Evolutionary conservation across 225 moss, liverwort and hornwort genomes (phyloP), one percentile per base, ranked within the genome.

Genomic region (Climacium dendroides): DNA sequence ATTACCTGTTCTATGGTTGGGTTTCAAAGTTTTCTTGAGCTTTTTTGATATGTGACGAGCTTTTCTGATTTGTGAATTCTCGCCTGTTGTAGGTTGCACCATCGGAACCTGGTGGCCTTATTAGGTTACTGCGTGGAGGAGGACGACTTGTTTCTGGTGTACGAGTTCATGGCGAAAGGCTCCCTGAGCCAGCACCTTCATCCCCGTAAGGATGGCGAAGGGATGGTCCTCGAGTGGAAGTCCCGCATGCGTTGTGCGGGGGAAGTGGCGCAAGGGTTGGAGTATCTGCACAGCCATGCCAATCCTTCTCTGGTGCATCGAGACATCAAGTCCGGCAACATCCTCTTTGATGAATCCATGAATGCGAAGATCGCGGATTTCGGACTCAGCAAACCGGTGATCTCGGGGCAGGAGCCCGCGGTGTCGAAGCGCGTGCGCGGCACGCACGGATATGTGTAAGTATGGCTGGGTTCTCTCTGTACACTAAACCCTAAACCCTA

Each of bases 311-410:
- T 94, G 8, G 93, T 94, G 59, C 93, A 94, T 88, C 89, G 92
- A 5, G 93, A 94, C 80, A 92, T 94, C 88, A 94, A 94, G 67
- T 89, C 91, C 5, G 89, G 89, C 4, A 92, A 94, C 87, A 92
- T 94, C 58, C 91, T 92, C 48, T 94, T 92, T 32, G 92, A 94
- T 43, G 92, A 88, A 19, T 87, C 75, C 34, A 92, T 92, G 92
- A 90, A 91, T 4, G 93, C 92, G 5, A 94, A 94, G 80, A 94
- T 94, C 43, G 92, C 93, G n/a, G 93, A 94, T 37, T 94, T 94
- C 7, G 93, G 93, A 37, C 82, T 90, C 53, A 90, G 93, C 87
- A 93, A 89, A 66, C 83, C 93, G 63, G 74, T 92, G 30, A 89
- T 91, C 41, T 87, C 85, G 19, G 91, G 91, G 6, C 85, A 89